Base-by-base conservation (phyloP, 495 filamentous ascomycete species). In the Penicillium coprophilum region DNA sequence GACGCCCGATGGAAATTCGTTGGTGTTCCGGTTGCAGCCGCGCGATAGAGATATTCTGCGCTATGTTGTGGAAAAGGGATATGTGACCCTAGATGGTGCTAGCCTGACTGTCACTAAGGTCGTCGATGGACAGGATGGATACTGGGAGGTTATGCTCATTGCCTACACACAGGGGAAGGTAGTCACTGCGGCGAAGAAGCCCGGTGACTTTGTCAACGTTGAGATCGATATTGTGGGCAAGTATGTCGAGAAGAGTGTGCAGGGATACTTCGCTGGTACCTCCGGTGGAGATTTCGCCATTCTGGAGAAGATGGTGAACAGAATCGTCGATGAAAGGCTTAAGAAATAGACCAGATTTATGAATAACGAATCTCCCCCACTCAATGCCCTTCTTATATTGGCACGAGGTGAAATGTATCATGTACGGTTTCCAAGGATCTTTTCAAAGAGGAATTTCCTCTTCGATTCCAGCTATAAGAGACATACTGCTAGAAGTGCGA, bases 151-250 rank as follows among this genome's bases (percentile, higher is more conserved):
- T 10, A 99, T 99, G 95, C 76, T 99, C 43, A 96, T 99, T 71
- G 84, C 90, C n/a, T 99, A 99, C 65, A 96, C 95, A 38, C 95
- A 97, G 77, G 91, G 92, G 75, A 86, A 87, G 71, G 85, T 97
- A 32, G 90, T 96, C 2, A 89, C 88, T 55, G 90, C 88, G 10
- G 73, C 69, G 11, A 97, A 99, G 81, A 77, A 80, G 70, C 72
- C 77, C n/a, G 92, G 95, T 1, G 91, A 96, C 6, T 79, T 82
- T 48, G 91, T 97, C 30, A 99, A 99, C 71, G 87, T 97, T 17
- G 95, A 99, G 80, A 96, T 97, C 49, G 95, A 99, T 71, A 92
- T 96, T 80, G 87, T 97, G 61, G 95, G 93, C 5, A 99, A 99
- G 81, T 97, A 97, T 69, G 92, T 97, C 19, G 95, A 97, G 85